Conservation (phyloP, 805 yeast species). For the Wickerhamiella dianesei region DNA sequence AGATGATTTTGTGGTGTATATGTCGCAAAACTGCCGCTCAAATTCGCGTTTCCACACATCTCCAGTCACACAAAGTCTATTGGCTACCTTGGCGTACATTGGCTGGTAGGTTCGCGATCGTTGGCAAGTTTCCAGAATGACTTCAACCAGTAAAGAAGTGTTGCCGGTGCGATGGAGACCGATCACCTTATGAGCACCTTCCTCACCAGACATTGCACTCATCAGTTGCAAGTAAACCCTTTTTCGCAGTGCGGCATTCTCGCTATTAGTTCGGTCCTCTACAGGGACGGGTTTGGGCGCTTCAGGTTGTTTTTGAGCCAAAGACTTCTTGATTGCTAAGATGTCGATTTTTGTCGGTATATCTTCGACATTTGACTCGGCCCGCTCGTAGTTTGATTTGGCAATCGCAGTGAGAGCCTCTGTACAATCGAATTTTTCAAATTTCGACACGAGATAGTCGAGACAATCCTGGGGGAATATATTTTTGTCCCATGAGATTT, state of each 20-base stretch:
- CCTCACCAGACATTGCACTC: conserved; percentile 85
- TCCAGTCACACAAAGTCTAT: conserved; percentile 41
- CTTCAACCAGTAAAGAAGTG: conserved; percentile 48
- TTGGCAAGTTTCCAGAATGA: conserved; percentile 65
- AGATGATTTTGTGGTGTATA: conserved; percentile 44
- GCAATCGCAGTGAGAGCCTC: background rate
- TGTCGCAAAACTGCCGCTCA: conserved; percentile 35
- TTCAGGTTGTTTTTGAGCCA: background rate
- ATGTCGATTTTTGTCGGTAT: background rate
- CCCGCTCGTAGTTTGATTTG: too few relatives aligned
- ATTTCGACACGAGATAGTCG: background rate
- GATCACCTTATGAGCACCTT: conserved; percentile 76
- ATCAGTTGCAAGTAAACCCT: conserved; percentile 30
- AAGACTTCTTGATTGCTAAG: background rate
- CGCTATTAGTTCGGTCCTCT: background rate
- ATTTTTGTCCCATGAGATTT: background rate
- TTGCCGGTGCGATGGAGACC: conserved; percentile 25
- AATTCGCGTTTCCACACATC: conserved; percentile 47
- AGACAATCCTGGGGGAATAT: background rate
- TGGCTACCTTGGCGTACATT: conserved; percentile 66
- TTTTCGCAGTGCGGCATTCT: background rate
- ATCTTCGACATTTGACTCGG: background rate
- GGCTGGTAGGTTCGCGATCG: conserved; percentile 82
- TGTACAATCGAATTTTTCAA: background rate
- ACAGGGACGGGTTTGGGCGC: background rate